Conservation (phyloP, 1,284 basidiomycete genomes). For the Tremellales sp. region DNA sequence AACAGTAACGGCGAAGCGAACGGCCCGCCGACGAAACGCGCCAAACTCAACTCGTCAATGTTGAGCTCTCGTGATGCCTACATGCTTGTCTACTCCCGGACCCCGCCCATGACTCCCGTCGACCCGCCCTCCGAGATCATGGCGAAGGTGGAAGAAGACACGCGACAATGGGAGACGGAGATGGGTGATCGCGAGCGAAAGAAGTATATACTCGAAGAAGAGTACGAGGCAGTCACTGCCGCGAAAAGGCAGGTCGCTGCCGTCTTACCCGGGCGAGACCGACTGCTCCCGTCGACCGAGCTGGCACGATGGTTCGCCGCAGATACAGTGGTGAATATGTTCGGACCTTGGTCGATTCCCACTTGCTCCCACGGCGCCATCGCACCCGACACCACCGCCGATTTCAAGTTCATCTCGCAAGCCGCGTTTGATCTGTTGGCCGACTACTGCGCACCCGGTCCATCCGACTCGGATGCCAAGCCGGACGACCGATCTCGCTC, state of each 20-base stretch:
- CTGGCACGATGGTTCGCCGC: not conserved
- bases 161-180: conserved; percentile 39
- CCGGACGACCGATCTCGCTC: no score
- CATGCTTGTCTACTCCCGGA: conserved; percentile 79
- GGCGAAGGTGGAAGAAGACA: conserved; percentile 57
- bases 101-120: conserved; percentile 15
- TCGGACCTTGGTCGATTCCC: not conserved
- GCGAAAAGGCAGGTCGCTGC: not conserved
- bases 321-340: not conserved
- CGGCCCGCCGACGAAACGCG: conserved; percentile 3
- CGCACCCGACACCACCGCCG: conserved; percentile 17
- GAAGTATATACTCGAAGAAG: not conserved
- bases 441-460: no score
- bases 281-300: not conserved
- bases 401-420: conserved; percentile 20
- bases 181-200: conserved; percentile 12
- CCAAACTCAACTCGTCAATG: conserved; percentile 10
- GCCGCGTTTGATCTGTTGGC: conserved; percentile 22
- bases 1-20: not conserved
- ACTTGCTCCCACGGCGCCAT: conserved; percentile 26
- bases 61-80: conserved; percentile 72
- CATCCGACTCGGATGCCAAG: no score
- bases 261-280: not conserved
- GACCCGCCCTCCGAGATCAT: conserved; percentile 56
- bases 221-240: not conserved